Evolutionary conservation across 805 yeast species (phyloP), one percentile per base, ranked within the genome.

Genomic region (Cyberlindnera samutprakarnensis): DNA sequence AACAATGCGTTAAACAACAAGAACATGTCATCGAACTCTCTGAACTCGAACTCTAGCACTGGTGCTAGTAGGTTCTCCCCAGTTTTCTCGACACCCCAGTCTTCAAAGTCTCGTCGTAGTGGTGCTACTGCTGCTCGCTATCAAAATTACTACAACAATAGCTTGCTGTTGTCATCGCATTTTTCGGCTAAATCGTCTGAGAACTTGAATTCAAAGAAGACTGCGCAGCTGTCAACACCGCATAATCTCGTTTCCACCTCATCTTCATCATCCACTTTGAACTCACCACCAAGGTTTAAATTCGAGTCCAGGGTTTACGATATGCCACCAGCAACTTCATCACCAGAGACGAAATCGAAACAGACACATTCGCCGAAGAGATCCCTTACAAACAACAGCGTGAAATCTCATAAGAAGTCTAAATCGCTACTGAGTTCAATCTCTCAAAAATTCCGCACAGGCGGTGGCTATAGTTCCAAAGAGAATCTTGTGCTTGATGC

Each of bases 81-180:
- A 1, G 23, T 35, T 12, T 20, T 38, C 12, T 41, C 48, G 7
- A 46, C 55, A 55, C 43, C 60, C 59, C 12, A 62, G 53, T 40
- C 47, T 6, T 10, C 41, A 7, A 42, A 44, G 34, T 21, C 41
- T 9, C 41, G 43, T 20, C 56, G 49, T 36, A 51, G 47, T 27
- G 49, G 55, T 21, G 72, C 72, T 13, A 59, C 62, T 31, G 73
- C 73, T 34, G 69, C 72, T 18, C 51, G 73, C 30, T 70, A 68
- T 39, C 72, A 69, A 45, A 57, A 60, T 10, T 66, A 66, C 45
- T 67, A 69, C 38, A 68, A 66, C 38, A 68, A 63, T 40, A 61
- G 68, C 7, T 53, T 51, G 30, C 53, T 62, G 24, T 52, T 68
- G n/a, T 59, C 68, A 2, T 62, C 56, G 46, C n/a, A n/a, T n/a